Percentiles rank a stretch among this genome's conserved stretches.
These are phyloP conservation scores for Oryza longistaminata DNA, from an alignment of 176 grass and related monocot genomes.

Conservation along the genomic window DNA sequence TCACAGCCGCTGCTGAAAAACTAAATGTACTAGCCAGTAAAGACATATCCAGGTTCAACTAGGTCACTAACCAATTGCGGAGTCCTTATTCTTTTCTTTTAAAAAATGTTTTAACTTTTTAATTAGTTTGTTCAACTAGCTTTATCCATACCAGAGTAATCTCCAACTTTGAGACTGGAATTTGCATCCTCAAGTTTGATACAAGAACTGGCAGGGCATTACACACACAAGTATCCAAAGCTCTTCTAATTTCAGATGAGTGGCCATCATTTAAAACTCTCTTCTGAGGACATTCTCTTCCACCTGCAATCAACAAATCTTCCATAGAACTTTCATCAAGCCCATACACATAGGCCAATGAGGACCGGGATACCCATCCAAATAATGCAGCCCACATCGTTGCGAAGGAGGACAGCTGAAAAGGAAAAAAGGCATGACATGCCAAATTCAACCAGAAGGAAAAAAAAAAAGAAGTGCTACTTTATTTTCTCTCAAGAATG, in stretches of 20 bases:
- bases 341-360: constrained; percentile 75
- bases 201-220: constrained; percentile 59
- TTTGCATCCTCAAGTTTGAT: constrained; percentile 55
- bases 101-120: background rate
- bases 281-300: constrained; percentile 69
- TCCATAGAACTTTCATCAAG: constrained; percentile 50
- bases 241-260: constrained; percentile 82
- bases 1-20: background rate
- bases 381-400: constrained; percentile 75
- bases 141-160: constrained; percentile 67
- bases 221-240: constrained; percentile 70
- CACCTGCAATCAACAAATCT: constrained; percentile 58
- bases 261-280: constrained; percentile 57
- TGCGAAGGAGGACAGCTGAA: constrained; percentile 79
- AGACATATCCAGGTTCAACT: background rate
- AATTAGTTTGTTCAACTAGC: background rate
- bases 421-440: constrained; percentile 15
- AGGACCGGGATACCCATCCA: constrained; percentile 74
- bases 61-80: background rate
- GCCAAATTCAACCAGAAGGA: constrained; percentile 20
- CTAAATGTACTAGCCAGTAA: background rate
- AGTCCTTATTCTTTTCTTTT: background rate
- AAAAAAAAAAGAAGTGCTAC: background rate
- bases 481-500: constrained; percentile 16
- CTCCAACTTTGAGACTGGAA: constrained; percentile 81